A percentile compares a stretch with the other conserved stretches of the same genome.
phyloP scores from a whole-genome alignment of 73 alveolate genomes.

The Durusdinium trenchii region DNA sequence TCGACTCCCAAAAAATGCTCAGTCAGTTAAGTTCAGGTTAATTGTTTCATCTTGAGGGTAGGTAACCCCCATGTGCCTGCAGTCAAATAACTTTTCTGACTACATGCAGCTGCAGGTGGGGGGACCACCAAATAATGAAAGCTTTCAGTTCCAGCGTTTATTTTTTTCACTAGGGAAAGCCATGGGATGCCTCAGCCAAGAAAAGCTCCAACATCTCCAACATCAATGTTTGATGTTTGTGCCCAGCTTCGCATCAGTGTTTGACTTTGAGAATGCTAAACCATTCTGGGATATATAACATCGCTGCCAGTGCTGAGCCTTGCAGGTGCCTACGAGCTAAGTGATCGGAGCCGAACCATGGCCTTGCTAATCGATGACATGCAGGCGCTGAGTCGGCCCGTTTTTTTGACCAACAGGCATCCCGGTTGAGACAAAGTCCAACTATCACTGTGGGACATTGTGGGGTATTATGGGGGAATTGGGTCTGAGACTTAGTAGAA shows the following conservation, averaged over 20 bases:
- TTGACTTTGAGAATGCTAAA: too few relatives aligned
- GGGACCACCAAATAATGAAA: not conserved
- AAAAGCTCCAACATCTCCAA: too few relatives aligned
- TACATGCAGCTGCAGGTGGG: not conserved
- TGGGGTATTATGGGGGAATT: not conserved
- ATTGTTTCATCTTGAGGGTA: too few relatives aligned
- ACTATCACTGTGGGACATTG: not conserved
- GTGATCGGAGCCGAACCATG: constrained; percentile 69
- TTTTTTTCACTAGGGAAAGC: not conserved
- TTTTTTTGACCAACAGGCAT: not conserved
- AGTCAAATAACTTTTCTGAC: too few relatives aligned
- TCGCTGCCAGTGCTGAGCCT: too few relatives aligned
- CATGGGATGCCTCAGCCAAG: not conserved
- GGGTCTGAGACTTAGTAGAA: not conserved
- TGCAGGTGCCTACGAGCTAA: constrained; percentile 67
- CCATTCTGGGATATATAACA: too few relatives aligned
- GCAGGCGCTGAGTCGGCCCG: constrained; percentile 59
- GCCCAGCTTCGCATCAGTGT: not conserved
- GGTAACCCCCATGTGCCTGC: too few relatives aligned
- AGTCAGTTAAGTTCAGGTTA: too few relatives aligned
- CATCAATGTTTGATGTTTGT: not conserved
- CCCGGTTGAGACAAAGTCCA: not conserved
- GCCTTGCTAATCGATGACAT: constrained; percentile 71
- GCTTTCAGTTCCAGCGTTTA: not conserved
- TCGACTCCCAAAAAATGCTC: too few relatives aligned